Base-by-base conservation (phyloP, 495 filamentous ascomycete genomes). In the Penicillium roqueforti region DNA sequence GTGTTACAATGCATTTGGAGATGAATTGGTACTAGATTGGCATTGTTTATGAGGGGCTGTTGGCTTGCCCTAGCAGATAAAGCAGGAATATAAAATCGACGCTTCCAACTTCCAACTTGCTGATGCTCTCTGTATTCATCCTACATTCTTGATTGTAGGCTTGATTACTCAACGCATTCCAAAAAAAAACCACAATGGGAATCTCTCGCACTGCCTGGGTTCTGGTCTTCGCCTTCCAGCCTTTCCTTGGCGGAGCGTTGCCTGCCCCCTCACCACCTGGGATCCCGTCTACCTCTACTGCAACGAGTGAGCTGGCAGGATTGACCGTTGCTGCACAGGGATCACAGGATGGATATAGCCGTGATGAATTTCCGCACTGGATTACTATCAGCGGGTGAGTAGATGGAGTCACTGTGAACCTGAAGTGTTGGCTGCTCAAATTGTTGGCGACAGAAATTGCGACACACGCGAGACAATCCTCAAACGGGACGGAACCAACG, bases 301-400 rank as follows among this genome's bases (percentile, higher is more conserved):
- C 87, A 3, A 67, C 74, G 45, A 76, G 67, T 26, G 71, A 80
- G 53, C 79, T 90, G 13, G 74, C 75, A 1, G 62, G 51, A 3
- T 62, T 90, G 16, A 80, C 77, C 1, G 79, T 84, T 13, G 73
- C 76, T 9, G 66, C 80, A 3, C 69, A 76, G 42, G 75, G 72
- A 19, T 74, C 83, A 26, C 73, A 78, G 43, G 73, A 72, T 46
- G 75, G 61, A 1, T 90, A 90, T 59, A 46, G 70, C 32, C 83
- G 87, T 19, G 77, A 77, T 54, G 66, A 83, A 19, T 90, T 90
- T 69, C 84, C 84, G 4, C 78, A 80, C 58, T 89, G 87, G 87
- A 80, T 75, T 49, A 84, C 79, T 16, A 80, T 83, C 62, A 70
- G 55, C 26, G 11, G 60, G 57, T 65, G 36, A 28, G 60, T 41